Conservation (phyloP, 169 alveolate genomes). For the Neospora caninum region DNA sequence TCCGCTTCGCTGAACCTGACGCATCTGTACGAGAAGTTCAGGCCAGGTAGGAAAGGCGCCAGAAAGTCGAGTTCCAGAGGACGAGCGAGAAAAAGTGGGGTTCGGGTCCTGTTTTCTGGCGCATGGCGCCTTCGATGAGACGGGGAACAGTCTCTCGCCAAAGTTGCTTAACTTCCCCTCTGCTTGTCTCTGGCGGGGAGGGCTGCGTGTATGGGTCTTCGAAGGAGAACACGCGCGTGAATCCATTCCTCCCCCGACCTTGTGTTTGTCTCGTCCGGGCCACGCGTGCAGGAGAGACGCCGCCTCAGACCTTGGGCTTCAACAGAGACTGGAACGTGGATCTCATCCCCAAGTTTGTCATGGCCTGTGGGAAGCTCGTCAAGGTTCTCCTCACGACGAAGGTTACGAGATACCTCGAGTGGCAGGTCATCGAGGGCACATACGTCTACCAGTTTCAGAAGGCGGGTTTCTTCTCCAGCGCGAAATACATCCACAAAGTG, state of each 20-base stretch:
- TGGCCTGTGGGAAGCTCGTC: conserved; percentile 98
- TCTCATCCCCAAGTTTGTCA: conserved; percentile 96
- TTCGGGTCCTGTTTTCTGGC: too few relatives aligned
- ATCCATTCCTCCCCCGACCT: too few relatives aligned
- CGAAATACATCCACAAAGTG: conserved; percentile 93
- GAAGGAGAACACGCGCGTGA: too few relatives aligned
- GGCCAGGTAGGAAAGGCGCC: conserved; percentile 79
- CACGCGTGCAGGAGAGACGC: conserved; percentile 80
- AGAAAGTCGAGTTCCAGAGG: background rate
- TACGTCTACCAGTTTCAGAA: conserved; percentile 96
- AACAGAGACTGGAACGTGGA: conserved; percentile 99
- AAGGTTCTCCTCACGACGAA: conserved; percentile 94
- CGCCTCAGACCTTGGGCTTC: conserved; percentile 93
- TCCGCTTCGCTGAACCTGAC: conserved; percentile 97
- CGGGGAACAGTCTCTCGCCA: too few relatives aligned
- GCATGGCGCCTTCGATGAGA: too few relatives aligned
- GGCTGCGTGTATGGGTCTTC: too few relatives aligned
- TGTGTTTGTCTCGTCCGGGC: background rate
- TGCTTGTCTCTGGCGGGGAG: too few relatives aligned
- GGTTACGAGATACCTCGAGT: conserved; percentile 94
- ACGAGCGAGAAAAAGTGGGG: background rate
- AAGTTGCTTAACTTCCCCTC: too few relatives aligned
- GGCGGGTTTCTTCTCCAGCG: conserved; percentile 93
- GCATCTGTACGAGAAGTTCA: conserved; percentile 92
- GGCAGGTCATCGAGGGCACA: conserved; percentile 93